Base-by-base conservation (phyloP, 345 rosid genomes). In the Hibiscus mutabilis region DNA sequence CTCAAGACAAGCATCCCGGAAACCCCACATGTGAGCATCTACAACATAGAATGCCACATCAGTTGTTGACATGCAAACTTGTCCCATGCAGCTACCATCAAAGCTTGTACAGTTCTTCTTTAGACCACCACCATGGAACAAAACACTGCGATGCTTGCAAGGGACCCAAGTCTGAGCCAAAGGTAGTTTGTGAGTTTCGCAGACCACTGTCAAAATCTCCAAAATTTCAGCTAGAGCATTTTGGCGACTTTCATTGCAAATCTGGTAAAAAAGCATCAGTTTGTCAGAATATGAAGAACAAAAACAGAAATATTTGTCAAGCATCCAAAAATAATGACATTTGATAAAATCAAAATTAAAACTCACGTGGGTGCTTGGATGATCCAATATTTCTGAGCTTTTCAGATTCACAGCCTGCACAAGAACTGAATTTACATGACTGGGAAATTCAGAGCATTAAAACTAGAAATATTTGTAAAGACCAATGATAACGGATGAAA, bases 131-230 rank as follows among this genome's bases (percentile, higher is more conserved):
- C 93, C 98, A 27, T 82, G 69, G 58, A 97, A 88, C 18, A 94
- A 80, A 77, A 88, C 91, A 67, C 86, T 88, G 7, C 96, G 91
- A 75, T 91, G 97, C 89, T 84, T 83, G 84, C 98, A 94, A 19
- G 98, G 95, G 49, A 94, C 86, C 98, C 98, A 94, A 40, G 98
- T 94, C 86, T 94, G 98, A 76, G 98, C 98, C 85, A 94, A 71
- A 70, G 97, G 97, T 42, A 94, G 80, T 73, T 91, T 91, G 75
- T 89, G 84, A 16, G 91, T 87, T 83, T 94, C 98, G 21, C 98
- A 91, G 6, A 86, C 85, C 72, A 84, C 88, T 1, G 97, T 86
- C 77, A 91, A 75, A 77, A 94, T 88, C 93, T 94, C 97, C 78
- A 89, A 79, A 77, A 94, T 94, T 73, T 91, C 97, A 62, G 91